Evolutionary conservation across 2,329 filamentous ascomycete species (phyloP), one percentile per base, ranked within the genome.

Genomic region (Neofusicoccum ribis): DNA sequence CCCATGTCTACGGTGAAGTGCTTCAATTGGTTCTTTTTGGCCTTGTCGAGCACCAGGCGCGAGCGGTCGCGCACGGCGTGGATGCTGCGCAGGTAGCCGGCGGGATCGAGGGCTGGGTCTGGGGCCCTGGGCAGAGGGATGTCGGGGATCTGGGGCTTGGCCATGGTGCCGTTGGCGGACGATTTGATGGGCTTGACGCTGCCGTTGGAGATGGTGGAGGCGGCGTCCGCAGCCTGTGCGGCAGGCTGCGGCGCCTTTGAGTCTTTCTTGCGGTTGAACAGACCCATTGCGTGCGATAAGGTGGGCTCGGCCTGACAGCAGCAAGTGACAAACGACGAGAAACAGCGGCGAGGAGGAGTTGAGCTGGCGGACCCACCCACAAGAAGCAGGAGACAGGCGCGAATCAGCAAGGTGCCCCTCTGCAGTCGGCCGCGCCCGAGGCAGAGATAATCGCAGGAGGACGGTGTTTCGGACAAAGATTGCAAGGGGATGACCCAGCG

Each of bases 1-100:
- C 79, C 80, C 84, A 93, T 88, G 77, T 97, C 93, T 54, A 97
- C 92, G 69, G 91, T 89, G 72, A 97, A 97, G 76, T 97, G 93
- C 70, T 86, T 87, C 67, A 97, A 84, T 70, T 91, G 84, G 73
- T 96, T 92, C 69, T 83, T 84, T 72, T 91, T 84, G 9, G 93
- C 92, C 81, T 91, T 93, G 68, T 91, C 86, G 67, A 91, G 84
- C 61, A 97, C 84, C 69, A 94, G 81, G 71, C 82, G 86, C 74
- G 87, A 90, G 68, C 93, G 83, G 72, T 97, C 92, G 68, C 95
- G 86, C 31, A 99, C 92, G 34, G 95, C 88, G 72, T 92, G 88
- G 73, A 98, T 87, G 80, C 93, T 97, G 75, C 91, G 88, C 72
- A 99, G 86, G 79, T 98, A 98, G 67, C 89, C 93, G 27, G 91